Evolutionary conservation across 208 protist genomes (phyloP).

Genomic region (Zelonia costaricensis): DNA sequence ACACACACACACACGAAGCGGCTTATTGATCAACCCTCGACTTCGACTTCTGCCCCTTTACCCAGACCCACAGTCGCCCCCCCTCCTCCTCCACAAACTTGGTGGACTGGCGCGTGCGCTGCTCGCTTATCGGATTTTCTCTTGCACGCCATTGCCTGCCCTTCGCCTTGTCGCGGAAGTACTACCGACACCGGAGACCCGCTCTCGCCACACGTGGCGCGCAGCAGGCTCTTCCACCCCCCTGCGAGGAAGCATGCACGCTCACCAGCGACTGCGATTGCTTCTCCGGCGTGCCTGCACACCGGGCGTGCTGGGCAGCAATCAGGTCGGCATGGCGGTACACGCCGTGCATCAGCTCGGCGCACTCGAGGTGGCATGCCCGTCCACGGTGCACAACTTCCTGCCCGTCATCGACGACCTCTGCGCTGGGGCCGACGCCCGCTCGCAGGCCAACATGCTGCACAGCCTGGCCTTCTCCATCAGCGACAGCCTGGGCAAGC

Average conservation of each 20-base stretch:
- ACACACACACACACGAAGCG: neutral
- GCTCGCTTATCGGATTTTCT: too few relatives aligned
- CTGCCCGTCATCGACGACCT: slow-evolving; percentile 24
- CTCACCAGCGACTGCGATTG: slow-evolving; percentile 12
- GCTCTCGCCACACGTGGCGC: too few relatives aligned
- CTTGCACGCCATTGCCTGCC: too few relatives aligned
- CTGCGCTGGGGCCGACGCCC: slow-evolving; percentile 29
- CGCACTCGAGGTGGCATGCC: slow-evolving; percentile 7
- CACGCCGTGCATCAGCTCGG: slow-evolving; percentile 49
- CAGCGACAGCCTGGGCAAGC: slow-evolving; percentile 25
- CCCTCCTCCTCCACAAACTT: too few relatives aligned
- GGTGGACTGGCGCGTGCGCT: too few relatives aligned
- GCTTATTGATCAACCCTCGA: neutral
- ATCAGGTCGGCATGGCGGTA: slow-evolving; percentile 43
- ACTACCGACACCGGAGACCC: too few relatives aligned
- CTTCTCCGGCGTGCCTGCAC: slow-evolving; percentile 33
- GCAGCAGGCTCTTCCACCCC: too few relatives aligned
- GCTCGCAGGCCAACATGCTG: slow-evolving; percentile 53
- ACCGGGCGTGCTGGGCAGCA: slow-evolving; percentile 36
- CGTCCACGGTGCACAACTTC: neutral
- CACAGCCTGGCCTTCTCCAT: slow-evolving; percentile 38
- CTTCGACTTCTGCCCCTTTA: too few relatives aligned
- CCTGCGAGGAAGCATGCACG: too few relatives aligned
- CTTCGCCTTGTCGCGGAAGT: too few relatives aligned
- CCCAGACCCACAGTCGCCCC: too few relatives aligned